Base-by-base conservation (phyloP, 1,284 basidiomycete species). In the Boletus semigastroideus region DNA sequence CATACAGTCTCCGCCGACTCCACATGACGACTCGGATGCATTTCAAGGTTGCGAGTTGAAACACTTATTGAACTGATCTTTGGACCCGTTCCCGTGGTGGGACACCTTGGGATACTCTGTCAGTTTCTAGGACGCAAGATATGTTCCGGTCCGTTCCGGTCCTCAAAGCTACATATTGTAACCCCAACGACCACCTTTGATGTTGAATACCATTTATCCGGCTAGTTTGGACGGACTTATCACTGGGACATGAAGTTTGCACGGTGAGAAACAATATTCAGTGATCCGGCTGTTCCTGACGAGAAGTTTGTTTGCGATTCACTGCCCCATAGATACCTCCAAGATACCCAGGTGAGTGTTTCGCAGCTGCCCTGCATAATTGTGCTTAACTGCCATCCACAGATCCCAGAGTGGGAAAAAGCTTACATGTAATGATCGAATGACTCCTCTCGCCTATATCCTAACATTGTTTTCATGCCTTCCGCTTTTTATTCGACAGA, bases 371-470 rank as follows among this genome's bases (percentile, higher is more conserved):
- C 19, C 14, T 17, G 4, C 8, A 39, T 17, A 7, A 43, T 9
- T 36, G 28, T 49, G 16, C 36, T 52, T 31, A 51, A 43, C n/a
- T 16, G 12, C 20, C 20, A 52, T 46, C 43, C 22, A 14, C 54
- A 91, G 88, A 83, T 79, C 33, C 83, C 87, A 1, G 89, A 92
- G 71, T 92, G 89, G 89, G 86, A 89, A 64, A 83, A 77, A 57
- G 88, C 86, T 14, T 92, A 92, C 67, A 88, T 92, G 89, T 90
- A 58, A 53, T 78, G 41, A 28, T 53, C 41, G 17, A 27, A 20
- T 36, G 1, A 45, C 22, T 42, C 47, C 13, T 12, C 13, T n/a
- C 30, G 38, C 22, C 20, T 27, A 10, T 37, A 5, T 14, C n/a
- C 50, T 55, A 27, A 59, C 47, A n/a, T 39, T 19, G n/a, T 13